Base-by-base conservation (phyloP, 1,284 basidiomycete species). In the Golubevia pallescens region DNA sequence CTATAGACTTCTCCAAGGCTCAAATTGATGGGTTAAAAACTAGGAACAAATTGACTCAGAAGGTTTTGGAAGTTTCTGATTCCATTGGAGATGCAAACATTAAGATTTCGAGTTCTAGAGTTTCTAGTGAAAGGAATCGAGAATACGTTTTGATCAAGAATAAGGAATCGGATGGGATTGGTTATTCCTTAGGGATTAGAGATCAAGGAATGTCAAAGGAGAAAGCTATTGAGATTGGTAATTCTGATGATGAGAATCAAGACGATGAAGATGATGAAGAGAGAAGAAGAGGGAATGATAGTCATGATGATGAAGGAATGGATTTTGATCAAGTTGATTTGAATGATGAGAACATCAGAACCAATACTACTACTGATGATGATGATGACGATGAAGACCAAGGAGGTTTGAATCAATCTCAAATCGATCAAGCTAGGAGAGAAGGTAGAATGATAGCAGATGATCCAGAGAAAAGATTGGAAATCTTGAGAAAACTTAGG, bases 141-240 rank as follows among this genome's bases (percentile, higher is more conserved):
- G 91, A 97, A 86, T 99, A 99, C 85, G 89, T 98, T 4, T 88
- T 99, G 55, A 89, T 98, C 58, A 95, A 95, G 88, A 95, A 95
- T 38, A 84, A 85, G 72, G 91, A 93, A 77, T 74, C 71, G 3
- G 90, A 90, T 32, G 91, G 91, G 32, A 94, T 94, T 1, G 97
- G 97, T 0, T 99, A 95, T 92, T 91, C 96, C 23, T 87, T 99
- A 21, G 97, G 96, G 1, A 92, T 97, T 28, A 89, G 90, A 52
- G 91, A 95, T 52, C 72, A 92, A 91, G 90, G 94, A 80, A 2
- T 71, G 3, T 93, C 90, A 2, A 88, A 89, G 65, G 89, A 91
- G 54, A 94, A 93, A 75, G 95, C 96, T 0, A 97, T 99, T 69
- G 90, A 92, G 65, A 90, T 98, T 68, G 93, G 93, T 75, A 88